Evolutionary conservation across 2,329 filamentous ascomycete genomes (phyloP), one percentile per base, ranked within the genome.

Genomic region (Aspergillus sp.): DNA sequence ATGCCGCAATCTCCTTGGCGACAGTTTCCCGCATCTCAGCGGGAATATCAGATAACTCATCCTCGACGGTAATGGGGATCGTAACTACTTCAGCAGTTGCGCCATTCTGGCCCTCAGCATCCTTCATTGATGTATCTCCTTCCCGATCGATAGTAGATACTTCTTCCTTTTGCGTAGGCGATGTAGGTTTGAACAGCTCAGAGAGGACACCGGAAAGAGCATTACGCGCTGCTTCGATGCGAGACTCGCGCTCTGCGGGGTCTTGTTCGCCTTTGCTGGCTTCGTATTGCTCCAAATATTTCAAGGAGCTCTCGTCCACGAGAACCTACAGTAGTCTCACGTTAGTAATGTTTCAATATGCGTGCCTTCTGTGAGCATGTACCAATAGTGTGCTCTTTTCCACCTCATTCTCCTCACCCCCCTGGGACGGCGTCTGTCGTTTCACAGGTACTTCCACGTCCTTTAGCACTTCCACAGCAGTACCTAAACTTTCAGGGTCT

Each of bases 21-120:
- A 98, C 93, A 0, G 89, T 90, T 64, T 95, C 93, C 20, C 93
- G 84, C 89, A 95, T 94, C 64, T 97, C 93, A 1, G 88, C 85
- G 0, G 93, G 93, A 43, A 98, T 96, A 60, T 98, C 93, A 17
- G 90, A 85, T 41, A 98, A 76, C 62, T 98, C 93, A 62, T 98
- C 94, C 53, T 98, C 93, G 45, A 86, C 81, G 1, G 85, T 83
- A 27, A 95, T 78, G 3, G 90, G 85, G 50, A 97, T 95, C 49
- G 90, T 95, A 54, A 95, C 85, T 35, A 96, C 85, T 67, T 95
- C 90, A 5, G 88, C 83, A 47, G 82, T 81, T 37, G 71, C 70
- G 30, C 83, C 82, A 35, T 81, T 82, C 22, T 76, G 70, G 13
- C 68, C 66, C 0, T 77, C 79, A 15, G 64, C 70, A 52, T 87